Percentiles rank a stretch among this genome's conserved stretches.
Conservation (phyloP, 805 yeast genomes). For the Phaffomyces thermotolerans region DNA sequence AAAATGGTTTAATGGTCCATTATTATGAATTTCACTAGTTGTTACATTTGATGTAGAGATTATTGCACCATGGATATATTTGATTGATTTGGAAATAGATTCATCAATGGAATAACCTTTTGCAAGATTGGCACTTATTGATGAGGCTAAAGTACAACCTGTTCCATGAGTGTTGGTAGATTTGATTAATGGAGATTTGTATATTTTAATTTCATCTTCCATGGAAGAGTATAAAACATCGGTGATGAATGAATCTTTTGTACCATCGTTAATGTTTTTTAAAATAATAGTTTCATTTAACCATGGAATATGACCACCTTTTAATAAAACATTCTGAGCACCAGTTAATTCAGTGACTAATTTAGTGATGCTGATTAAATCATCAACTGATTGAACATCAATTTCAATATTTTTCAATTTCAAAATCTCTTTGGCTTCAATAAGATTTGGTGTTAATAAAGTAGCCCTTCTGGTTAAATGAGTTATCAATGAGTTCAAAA, state of each 20-base stretch:
- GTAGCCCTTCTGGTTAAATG: constrained; percentile 45
- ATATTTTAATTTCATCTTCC: constrained; percentile 31
- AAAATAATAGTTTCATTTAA: constrained; percentile 5
- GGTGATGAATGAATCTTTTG: constrained; percentile 29
- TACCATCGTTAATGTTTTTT: constrained; percentile 7
- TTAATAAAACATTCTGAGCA: constrained; percentile 52
- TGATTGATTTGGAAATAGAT: constrained; percentile 51
- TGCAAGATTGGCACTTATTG: constrained; percentile 73
- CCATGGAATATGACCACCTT: constrained; percentile 75
- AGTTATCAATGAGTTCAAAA: constrained; percentile 36
- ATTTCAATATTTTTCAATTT: constrained; percentile 24
- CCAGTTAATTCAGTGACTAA: constrained; percentile 31
- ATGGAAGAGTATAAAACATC: constrained; percentile 48
- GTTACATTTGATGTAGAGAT: constrained; percentile 38
- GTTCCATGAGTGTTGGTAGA: constrained; percentile 76
- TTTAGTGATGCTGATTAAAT: constrained; percentile 32
- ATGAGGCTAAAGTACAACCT: constrained; percentile 80
- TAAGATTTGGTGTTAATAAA: constrained; percentile 67
- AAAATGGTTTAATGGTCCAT: constrained; percentile 75
- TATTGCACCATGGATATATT: constrained; percentile 63
- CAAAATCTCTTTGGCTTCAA: constrained; percentile 49
- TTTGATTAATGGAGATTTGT: constrained; percentile 37
- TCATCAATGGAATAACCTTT: constrained; percentile 37
- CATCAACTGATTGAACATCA: constrained; percentile 31
- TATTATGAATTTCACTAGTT: constrained; percentile 27